phyloP scores from a whole-genome alignment of 352 stramenopile genomes.

The Globisporangium nunn region DNA sequence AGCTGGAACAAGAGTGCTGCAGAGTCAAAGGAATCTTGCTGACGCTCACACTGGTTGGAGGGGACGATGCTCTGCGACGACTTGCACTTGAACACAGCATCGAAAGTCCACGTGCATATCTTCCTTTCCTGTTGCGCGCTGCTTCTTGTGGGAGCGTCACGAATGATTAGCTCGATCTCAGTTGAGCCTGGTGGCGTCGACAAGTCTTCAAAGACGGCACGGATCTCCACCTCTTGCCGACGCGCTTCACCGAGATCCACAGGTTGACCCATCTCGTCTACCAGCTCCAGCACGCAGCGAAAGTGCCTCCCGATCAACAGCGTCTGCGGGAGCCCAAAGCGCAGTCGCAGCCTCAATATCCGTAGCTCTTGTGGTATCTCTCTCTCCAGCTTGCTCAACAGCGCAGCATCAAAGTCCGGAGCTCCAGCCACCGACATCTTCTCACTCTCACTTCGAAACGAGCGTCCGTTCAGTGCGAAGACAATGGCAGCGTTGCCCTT shows the following conservation, averaged over 20 bases:
- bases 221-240: conserved; percentile 4
- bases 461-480: not conserved
- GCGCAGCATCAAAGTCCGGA: conserved; percentile 12
- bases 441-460: not conserved
- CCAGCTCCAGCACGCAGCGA: conserved; percentile 32
- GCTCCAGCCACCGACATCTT: not conserved
- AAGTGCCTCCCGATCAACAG: conserved; percentile 23
- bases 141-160: not conserved
- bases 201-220: not conserved
- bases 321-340: conserved; percentile 26
- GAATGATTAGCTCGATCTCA: not conserved
- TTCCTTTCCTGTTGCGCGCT: not conserved
- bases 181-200: not conserved
- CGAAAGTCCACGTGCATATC: conserved; percentile 6
- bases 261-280: conserved; percentile 51
- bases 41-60: not conserved
- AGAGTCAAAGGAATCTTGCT: not conserved
- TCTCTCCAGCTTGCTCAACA: conserved; percentile 10
- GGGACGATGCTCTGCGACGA: not conserved
- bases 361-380: conserved; percentile 13
- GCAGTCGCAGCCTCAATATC: conserved; percentile 39
- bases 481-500: no score
- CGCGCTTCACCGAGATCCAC: not conserved
- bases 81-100: not conserved
- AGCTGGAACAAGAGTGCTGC: not conserved